These are phyloP conservation scores for Diplotaxis tenuifolia DNA, from an alignment of 345 rosid genomes.

Conservation along the genomic window DNA sequence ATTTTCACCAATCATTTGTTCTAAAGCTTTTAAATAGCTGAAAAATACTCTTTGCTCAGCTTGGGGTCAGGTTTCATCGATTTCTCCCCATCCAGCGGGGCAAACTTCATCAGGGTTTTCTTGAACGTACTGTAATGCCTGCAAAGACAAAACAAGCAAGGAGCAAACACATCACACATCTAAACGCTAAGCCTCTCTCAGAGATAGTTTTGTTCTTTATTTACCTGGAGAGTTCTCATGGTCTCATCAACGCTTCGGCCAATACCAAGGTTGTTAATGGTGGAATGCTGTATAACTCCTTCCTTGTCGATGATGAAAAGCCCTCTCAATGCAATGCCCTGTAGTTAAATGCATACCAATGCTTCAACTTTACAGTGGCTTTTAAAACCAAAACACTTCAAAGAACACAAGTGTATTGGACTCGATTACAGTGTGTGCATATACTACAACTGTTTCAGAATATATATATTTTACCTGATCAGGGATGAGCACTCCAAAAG, in stretches of 20 bases:
- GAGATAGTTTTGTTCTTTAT: not conserved
- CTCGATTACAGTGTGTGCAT: not conserved
- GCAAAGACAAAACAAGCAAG: slow-evolving; percentile 11
- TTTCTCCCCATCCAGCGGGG: slow-evolving; percentile 90
- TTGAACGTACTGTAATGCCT: slow-evolving; percentile 89
- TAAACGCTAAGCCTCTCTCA: not conserved
- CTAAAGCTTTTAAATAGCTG: slow-evolving; percentile 35
- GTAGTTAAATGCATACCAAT: not conserved
- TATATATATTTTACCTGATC: slow-evolving; percentile 57
- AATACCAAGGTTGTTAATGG: slow-evolving; percentile 89
- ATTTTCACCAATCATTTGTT: not conserved
- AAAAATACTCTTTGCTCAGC: slow-evolving; percentile 81
- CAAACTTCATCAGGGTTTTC: slow-evolving; percentile 92
- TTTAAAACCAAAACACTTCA: not conserved
- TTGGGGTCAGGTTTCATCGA: slow-evolving; percentile 95
- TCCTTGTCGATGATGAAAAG: slow-evolving; percentile 92
- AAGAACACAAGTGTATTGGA: slow-evolving; percentile 9
- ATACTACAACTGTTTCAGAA: not conserved
- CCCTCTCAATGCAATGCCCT: slow-evolving; percentile 90
- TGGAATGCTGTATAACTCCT: slow-evolving; percentile 86
- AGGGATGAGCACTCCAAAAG: slow-evolving; percentile 72
- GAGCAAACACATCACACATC: not conserved
- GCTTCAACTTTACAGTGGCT: not conserved
- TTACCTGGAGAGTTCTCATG: slow-evolving; percentile 89
- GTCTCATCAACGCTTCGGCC: slow-evolving; percentile 96